These are phyloP conservation scores for Malus hybrid DNA, from an alignment of 331 rosid genomes.

Conservation along the genomic window DNA sequence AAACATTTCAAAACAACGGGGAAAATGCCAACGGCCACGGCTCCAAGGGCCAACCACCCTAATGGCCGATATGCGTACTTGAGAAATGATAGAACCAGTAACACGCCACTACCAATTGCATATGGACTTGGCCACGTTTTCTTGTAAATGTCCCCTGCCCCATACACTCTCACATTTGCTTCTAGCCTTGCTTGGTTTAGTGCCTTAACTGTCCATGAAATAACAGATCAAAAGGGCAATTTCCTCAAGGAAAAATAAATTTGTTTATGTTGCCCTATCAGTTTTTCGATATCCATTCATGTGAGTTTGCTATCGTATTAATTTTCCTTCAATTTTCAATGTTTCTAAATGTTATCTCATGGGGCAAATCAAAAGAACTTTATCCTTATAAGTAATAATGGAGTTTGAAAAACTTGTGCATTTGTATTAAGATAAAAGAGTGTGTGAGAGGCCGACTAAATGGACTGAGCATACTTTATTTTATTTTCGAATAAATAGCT, in stretches of 20 bases:
- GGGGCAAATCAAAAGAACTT: no score
- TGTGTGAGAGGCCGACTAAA: no score
- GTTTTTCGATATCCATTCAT: background rate
- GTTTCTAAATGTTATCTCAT: no score
- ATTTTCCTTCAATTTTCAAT: no score
- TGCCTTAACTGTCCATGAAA: conserved; percentile 49
- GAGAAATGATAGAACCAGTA: conserved; percentile 48
- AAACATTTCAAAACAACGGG: conserved; percentile 47
- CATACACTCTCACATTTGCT: conserved; percentile 56
- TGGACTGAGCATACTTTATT: no score
- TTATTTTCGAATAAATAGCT: no score
- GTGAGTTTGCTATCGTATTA: no score
- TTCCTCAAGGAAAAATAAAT: no score
- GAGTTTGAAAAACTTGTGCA: no score
- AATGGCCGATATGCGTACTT: conserved; percentile 50
- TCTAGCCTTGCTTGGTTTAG: conserved; percentile 72
- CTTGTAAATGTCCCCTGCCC: conserved; percentile 28
- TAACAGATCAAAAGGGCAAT: background rate
- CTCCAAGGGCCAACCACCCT: conserved; percentile 57
- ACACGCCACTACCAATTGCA: conserved; percentile 46
- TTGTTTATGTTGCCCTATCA: no score
- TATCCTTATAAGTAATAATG: no score
- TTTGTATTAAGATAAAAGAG: no score
- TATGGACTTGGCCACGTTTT: conserved; percentile 80
- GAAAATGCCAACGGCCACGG: conserved; percentile 41